phyloP scores from a whole-genome alignment of 2,329 filamentous ascomycete species.

The Aureobasidium pullulans region DNA sequence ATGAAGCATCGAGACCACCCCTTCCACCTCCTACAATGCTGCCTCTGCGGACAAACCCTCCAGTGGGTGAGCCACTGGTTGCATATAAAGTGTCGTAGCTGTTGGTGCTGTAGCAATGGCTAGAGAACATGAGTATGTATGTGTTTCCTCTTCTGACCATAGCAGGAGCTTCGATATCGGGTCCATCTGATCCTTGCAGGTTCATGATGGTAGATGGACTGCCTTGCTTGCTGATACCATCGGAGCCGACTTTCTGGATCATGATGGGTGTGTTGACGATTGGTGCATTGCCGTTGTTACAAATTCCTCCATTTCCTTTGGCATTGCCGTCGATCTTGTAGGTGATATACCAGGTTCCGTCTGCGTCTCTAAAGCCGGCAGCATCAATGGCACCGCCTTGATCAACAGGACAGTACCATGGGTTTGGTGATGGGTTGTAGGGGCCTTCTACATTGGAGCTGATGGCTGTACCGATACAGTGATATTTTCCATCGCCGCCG shows the following conservation, averaged over 20 bases:
- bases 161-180: constrained; percentile 23
- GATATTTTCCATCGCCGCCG: constrained; percentile 17
- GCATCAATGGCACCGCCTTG: constrained; percentile 26
- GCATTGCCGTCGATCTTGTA: constrained; percentile 27
- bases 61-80: constrained; percentile 13
- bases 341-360: constrained; percentile 20
- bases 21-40: constrained; percentile 15
- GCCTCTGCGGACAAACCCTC: constrained; percentile 15
- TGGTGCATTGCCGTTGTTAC: constrained; percentile 19
- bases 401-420: constrained; percentile 22
- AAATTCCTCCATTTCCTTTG: constrained; percentile 21
- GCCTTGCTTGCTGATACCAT: constrained; percentile 23
- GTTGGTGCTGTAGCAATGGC: constrained; percentile 22
- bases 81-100: constrained; percentile 24
- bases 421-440: constrained; percentile 19
- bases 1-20: constrained; percentile 17
- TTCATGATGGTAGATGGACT: constrained; percentile 18
- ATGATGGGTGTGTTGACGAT: constrained; percentile 22
- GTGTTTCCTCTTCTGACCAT: constrained; percentile 20
- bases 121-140: constrained; percentile 27
- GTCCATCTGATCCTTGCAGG: constrained; percentile 22
- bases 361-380: constrained; percentile 21
- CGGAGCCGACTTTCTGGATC: constrained; percentile 21
- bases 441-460: constrained; percentile 21
- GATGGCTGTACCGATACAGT: constrained; percentile 24